Base-by-base conservation (phyloP, 176 grass and related monocot genomes). In the Echinochloa phyllopogon region DNA sequence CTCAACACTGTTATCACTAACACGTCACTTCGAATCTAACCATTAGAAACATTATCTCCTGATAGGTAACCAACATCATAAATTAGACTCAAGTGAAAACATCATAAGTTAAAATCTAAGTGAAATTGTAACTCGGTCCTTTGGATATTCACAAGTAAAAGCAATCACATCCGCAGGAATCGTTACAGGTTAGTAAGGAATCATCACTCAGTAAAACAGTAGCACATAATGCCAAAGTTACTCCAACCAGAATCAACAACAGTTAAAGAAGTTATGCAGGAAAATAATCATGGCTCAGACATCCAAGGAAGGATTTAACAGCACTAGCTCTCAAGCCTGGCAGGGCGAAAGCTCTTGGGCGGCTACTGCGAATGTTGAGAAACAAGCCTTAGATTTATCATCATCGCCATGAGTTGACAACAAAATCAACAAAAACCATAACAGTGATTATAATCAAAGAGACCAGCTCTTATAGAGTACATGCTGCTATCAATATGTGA, bases 401-500 rank as follows among this genome's bases (percentile, higher is more conserved):
- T 87, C 91, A 70, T 87, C 1, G 53, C 53, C 73, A 78, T 50
- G 57, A 9, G 0, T 10, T 7, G 0, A 25, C 15, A 69, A 9
- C 65, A 49, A 18, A 76, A 14, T 9, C 7, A 44, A 61, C 4
- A 15, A 24, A 8, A 68, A 51, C 4, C n/a, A 39, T 16, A 12
- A 6, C 1, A 29, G 3, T 41, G 3, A 70, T 86, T 91, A 21
- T 94, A 82, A 89, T 94, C 88, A 85, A 90, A 82, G 58, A 87
- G 86, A 97, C 20, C 72, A 89, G 85, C 90, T 85, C 95, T 73
- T 37, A 93, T 52, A 73, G 47, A 76, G 81, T 56, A 83, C 82
- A 96, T 81, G 69, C 88, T 93, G 91, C 95, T 93, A 94, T 94
- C 90, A 95, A 90, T 50, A 51, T 82, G 87, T 84, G 87, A 95